These are phyloP conservation scores for Blastomyces gilchristii DNA, from an alignment of 2,329 filamentous ascomycete genomes.

Conservation along the genomic window DNA sequence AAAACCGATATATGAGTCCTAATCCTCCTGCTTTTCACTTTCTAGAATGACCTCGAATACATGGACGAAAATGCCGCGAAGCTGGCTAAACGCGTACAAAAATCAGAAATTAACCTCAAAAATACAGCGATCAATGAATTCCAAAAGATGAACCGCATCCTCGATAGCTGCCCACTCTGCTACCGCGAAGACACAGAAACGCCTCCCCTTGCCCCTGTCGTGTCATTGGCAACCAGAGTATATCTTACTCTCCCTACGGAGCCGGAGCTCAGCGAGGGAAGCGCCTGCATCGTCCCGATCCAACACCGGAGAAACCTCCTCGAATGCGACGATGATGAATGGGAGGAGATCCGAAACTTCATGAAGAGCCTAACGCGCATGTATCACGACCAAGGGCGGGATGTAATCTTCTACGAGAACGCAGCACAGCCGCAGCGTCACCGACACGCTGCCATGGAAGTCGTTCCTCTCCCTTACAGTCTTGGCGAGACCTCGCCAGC, in stretches of 20 bases:
- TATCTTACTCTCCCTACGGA: constrained; percentile 84
- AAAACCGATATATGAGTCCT: constrained; percentile 1
- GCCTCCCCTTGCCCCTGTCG: constrained; percentile 70
- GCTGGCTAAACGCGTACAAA: constrained; percentile 76
- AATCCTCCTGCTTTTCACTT: constrained; percentile 11
- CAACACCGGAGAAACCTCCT: constrained; percentile 80
- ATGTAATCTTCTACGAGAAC: constrained; percentile 97
- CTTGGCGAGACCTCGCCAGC: constrained; percentile 86
- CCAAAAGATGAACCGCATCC: constrained; percentile 74
- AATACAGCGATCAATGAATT: constrained; percentile 81
- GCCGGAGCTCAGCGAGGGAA: constrained; percentile 73
- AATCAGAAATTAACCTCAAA: constrained; percentile 76
- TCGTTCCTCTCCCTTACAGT: constrained; percentile 77
- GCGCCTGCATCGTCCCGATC: constrained; percentile 80
- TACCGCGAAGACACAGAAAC: constrained; percentile 75
- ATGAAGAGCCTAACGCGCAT: constrained; percentile 93
- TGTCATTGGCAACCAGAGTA: constrained; percentile 75
- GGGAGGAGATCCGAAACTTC: constrained; percentile 98
- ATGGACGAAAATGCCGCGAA: constrained; percentile 94
- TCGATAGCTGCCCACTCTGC: constrained; percentile 83
- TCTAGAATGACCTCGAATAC: constrained; percentile 75
- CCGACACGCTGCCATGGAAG: constrained; percentile 75
- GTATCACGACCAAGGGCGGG: constrained; percentile 86
- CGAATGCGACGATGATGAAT: constrained; percentile 98
- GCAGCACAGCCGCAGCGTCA: constrained; percentile 70